Evolutionary conservation across 768 basidiomycete species (phyloP).

Genomic region (Lentinula detonsa): DNA sequence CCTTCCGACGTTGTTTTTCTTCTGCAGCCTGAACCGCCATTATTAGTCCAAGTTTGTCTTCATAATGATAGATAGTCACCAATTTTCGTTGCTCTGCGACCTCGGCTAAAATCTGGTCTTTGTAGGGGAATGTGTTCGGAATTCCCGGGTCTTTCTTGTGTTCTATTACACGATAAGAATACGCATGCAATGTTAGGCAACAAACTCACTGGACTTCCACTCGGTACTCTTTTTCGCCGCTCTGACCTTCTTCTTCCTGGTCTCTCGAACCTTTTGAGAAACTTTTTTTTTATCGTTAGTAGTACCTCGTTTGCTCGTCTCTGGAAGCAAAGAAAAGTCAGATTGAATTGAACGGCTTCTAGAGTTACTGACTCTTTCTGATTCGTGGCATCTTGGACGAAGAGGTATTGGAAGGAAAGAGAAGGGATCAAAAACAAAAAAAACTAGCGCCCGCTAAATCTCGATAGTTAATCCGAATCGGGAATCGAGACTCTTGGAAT

Average conservation of each 20-base stretch:
- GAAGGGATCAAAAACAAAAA: background rate
- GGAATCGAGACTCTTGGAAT: too few species aligned
- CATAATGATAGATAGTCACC: constrained; percentile 33
- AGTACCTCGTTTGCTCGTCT: constrained; percentile 78
- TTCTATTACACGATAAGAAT: constrained; percentile 32
- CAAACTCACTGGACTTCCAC: constrained; percentile 79
- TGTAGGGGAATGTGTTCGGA: constrained; percentile 90
- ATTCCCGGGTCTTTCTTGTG: constrained; percentile 89
- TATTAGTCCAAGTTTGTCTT: background rate
- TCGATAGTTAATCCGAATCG: background rate
- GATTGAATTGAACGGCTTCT: background rate
- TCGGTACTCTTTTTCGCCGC: constrained; percentile 71
- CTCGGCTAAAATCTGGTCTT: constrained; percentile 91
- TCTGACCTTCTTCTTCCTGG: constrained; percentile 69
- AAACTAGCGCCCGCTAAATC: background rate
- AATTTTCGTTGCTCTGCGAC: constrained; percentile 74
- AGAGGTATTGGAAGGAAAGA: background rate
- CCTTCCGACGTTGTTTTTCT: constrained; percentile 63
- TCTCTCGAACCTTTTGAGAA: constrained; percentile 70
- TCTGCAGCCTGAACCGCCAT: constrained; percentile 53
- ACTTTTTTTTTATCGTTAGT: constrained; percentile 70
- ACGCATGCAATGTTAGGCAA: too few species aligned
- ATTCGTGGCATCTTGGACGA: constrained; percentile 51
- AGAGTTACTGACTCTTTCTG: constrained; percentile 53
- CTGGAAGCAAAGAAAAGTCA: constrained; percentile 32